Evolutionary conservation across 2,329 filamentous ascomycete genomes (phyloP).

Genomic region (Verticillium nubilum): DNA sequence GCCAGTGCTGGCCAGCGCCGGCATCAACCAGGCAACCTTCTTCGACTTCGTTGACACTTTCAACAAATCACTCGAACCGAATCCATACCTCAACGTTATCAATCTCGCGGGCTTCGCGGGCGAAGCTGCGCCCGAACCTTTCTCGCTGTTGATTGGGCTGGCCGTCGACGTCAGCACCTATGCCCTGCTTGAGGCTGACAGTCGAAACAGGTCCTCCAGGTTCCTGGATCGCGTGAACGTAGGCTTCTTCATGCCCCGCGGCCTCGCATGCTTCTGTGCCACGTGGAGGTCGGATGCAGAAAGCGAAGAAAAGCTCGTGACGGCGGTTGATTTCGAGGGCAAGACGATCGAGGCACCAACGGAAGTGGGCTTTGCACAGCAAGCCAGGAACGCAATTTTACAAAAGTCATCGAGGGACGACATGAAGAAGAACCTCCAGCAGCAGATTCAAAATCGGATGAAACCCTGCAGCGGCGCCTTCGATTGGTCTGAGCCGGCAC

Average conservation of each 20-base stretch:
- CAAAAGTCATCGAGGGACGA: not conserved
- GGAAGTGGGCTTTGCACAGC: not conserved
- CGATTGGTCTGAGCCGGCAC: slow-evolving; percentile 37
- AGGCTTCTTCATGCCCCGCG: slow-evolving; percentile 50
- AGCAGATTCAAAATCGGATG: slow-evolving; percentile 2
- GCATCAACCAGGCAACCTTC: slow-evolving; percentile 42
- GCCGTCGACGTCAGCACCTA: slow-evolving; percentile 36
- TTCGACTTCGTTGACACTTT: slow-evolving; percentile 42
- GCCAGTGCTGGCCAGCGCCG: slow-evolving; percentile 36
- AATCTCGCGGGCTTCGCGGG: slow-evolving; percentile 34
- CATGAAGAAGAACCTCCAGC: not conserved
- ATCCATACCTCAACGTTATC: slow-evolving; percentile 29
- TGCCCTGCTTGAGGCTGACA: slow-evolving; percentile 32
- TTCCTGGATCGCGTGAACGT: slow-evolving; percentile 53
- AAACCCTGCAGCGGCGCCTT: slow-evolving; percentile 26
- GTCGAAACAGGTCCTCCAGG: slow-evolving; percentile 37
- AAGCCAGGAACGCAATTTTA: not conserved
- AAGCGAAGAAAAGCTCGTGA: slow-evolving; percentile 14
- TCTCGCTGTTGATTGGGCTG: slow-evolving; percentile 35
- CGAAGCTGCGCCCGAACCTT: slow-evolving; percentile 29
- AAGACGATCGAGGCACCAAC: not conserved
- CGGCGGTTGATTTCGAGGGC: slow-evolving; percentile 24
- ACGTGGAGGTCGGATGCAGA: slow-evolving; percentile 39
- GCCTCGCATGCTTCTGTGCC: slow-evolving; percentile 45
- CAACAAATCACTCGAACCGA: slow-evolving; percentile 30